phyloP scores from a whole-genome alignment of 2,329 filamentous ascomycete species.

The Hypoxylon sp. region DNA sequence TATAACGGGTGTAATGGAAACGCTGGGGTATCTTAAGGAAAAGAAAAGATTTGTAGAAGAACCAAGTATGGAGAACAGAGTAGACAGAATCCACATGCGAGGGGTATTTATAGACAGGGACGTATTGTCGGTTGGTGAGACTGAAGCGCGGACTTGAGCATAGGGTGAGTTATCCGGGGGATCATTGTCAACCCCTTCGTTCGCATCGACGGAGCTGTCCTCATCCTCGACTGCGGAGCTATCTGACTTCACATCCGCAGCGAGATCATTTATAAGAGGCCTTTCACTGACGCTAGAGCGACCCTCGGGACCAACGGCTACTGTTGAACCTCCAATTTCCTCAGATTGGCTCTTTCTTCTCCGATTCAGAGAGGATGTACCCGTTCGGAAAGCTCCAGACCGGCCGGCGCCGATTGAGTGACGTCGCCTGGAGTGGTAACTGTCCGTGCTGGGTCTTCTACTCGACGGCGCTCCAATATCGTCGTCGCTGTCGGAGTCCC shows the following conservation, averaged over 20 bases:
- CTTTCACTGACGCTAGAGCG: constrained; percentile 66
- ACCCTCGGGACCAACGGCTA: constrained; percentile 67
- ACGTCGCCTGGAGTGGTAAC: constrained; percentile 44
- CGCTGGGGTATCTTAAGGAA: constrained; percentile 89
- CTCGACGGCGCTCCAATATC: constrained; percentile 42
- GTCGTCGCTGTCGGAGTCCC: constrained; percentile 53
- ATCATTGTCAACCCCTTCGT: constrained; percentile 59
- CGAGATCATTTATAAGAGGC: constrained; percentile 60
- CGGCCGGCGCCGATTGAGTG: constrained; percentile 47
- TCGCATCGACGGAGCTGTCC: constrained; percentile 55
- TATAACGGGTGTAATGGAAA: constrained; percentile 90
- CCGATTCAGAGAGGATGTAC: constrained; percentile 49
- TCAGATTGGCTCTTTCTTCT: constrained; percentile 57
- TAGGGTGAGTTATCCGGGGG: constrained; percentile 80
- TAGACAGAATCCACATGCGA: constrained; percentile 87
- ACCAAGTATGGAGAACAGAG: constrained; percentile 83
- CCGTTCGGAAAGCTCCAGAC: constrained; percentile 44
- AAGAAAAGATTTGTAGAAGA: constrained; percentile 91
- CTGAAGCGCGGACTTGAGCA: constrained; percentile 83
- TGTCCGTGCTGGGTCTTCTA: constrained; percentile 46
- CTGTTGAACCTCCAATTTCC: constrained; percentile 64
- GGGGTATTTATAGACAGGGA: constrained; percentile 87
- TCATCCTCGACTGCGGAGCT: constrained; percentile 46
- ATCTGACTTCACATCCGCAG: constrained; percentile 59
- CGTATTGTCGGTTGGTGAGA: constrained; percentile 80